A percentile compares a stretch with the other conserved stretches of the same genome.
phyloP scores from a whole-genome alignment of 441 rosid genomes.

The Euphorbia schlechtendalii region DNA sequence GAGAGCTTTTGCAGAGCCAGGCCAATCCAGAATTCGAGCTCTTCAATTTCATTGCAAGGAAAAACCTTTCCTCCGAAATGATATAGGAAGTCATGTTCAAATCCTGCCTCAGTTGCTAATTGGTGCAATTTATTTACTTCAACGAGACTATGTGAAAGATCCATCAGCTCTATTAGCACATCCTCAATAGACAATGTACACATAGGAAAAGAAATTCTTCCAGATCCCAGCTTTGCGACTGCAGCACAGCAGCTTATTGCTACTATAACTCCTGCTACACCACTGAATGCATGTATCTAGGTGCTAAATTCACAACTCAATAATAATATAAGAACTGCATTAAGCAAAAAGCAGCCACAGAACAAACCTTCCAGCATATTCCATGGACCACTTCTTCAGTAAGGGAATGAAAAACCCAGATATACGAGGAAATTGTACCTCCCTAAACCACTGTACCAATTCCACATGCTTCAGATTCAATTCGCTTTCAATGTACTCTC shows the following conservation, averaged over 20 bases:
- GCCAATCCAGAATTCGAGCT: conserved; percentile 69
- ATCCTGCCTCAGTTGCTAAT: conserved; percentile 57
- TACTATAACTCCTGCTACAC: conserved; percentile 63
- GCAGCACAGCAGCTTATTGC: conserved; percentile 64
- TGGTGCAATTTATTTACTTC: conserved; percentile 49
- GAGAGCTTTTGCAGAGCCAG: conserved; percentile 57
- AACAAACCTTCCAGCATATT: conserved; percentile 72
- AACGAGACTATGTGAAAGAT: conserved; percentile 40
- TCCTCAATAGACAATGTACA: conserved; percentile 33
- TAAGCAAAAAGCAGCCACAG: conserved; percentile 13
- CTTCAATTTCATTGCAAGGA: conserved; percentile 40
- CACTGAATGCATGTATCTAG: conserved; percentile 42
- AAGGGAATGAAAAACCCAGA: conserved; percentile 49
- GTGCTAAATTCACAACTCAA: conserved; percentile 17
- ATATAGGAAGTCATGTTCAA: conserved; percentile 48
- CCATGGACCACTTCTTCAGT: conserved; percentile 64
- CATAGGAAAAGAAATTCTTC: conserved; percentile 34
- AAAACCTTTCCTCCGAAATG: conserved; percentile 51
- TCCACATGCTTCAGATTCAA: conserved; percentile 37
- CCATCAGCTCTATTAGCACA: conserved; percentile 45
- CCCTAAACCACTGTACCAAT: conserved; percentile 54
- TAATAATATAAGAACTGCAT: conserved; percentile 9
- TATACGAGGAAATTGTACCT: conserved; percentile 48
- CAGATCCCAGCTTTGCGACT: conserved; percentile 40
- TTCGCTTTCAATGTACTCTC: conserved; percentile 41